These are phyloP conservation scores for Lithohypha guttulata DNA, from an alignment of 2,329 filamentous ascomycete genomes.

Conservation along the genomic window DNA sequence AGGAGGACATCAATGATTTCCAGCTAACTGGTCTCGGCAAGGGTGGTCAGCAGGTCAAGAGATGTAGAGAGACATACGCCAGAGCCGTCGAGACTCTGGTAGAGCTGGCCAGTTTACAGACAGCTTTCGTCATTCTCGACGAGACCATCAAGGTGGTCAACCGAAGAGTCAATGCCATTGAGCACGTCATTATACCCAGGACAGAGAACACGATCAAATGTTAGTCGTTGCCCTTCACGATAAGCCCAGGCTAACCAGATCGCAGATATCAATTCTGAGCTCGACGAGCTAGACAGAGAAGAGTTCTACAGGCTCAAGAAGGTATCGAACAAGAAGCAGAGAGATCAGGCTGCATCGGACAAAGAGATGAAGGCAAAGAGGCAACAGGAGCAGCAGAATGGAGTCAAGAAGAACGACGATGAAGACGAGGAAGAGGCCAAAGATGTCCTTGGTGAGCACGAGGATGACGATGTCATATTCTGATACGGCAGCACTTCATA, in stretches of 20 bases:
- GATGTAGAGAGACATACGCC: constrained; percentile 90
- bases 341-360: constrained; percentile 61
- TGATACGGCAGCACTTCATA: constrained; percentile 29
- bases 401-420: constrained; percentile 19
- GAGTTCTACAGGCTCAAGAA: constrained; percentile 98
- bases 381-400: constrained; percentile 29
- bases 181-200: constrained; percentile 76
- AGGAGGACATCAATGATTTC: constrained; percentile 81
- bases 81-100: constrained; percentile 86
- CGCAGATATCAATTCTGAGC: constrained; percentile 87
- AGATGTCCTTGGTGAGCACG: constrained; percentile 64
- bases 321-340: constrained; percentile 74
- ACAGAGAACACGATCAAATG: constrained; percentile 99
- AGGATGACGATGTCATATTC: constrained; percentile 82
- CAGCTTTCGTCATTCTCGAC: constrained; percentile 93
- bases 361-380: constrained; percentile 50
- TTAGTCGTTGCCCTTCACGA: constrained; percentile 30
- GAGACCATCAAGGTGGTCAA: constrained; percentile 99
- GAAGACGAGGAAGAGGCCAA: constrained; percentile 29
- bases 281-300: constrained; percentile 93
- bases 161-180: constrained; percentile 89
- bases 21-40: constrained; percentile 91
- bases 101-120: constrained; percentile 38
- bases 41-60: constrained; percentile 92
- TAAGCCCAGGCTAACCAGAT: constrained; percentile 13